A percentile compares a stretch with the other conserved stretches of the same genome.
Evolutionary conservation across 2,329 filamentous ascomycete species (phyloP).

Genomic region (Gliomastix tumulicola): DNA sequence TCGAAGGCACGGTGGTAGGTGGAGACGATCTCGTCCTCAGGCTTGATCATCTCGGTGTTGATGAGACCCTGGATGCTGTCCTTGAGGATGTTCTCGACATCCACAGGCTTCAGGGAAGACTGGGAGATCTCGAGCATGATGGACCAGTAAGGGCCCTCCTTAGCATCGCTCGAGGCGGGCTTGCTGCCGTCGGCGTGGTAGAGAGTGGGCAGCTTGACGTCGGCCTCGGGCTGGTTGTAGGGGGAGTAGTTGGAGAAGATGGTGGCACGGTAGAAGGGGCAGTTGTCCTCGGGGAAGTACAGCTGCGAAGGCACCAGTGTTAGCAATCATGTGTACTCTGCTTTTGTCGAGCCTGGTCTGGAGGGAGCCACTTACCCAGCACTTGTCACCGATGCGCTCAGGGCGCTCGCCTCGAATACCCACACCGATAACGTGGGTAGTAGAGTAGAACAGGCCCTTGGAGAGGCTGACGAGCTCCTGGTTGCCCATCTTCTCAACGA

Average conservation of each 20-base stretch:
- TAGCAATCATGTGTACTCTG: too few relatives aligned
- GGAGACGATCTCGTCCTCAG: slow-evolving; percentile 90
- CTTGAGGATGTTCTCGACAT: slow-evolving; percentile 74
- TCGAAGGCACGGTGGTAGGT: slow-evolving; percentile 98
- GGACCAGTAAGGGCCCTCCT: slow-evolving; percentile 97
- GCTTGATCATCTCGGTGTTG: slow-evolving; percentile 94
- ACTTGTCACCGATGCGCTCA: slow-evolving; percentile 97
- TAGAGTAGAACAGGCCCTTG: slow-evolving; percentile 94
- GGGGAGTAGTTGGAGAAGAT: slow-evolving; percentile 99
- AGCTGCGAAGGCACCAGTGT: too few relatives aligned
- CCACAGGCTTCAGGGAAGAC: slow-evolving; percentile 89
- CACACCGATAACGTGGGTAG: slow-evolving; percentile 94
- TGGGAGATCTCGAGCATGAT: slow-evolving; percentile 99
- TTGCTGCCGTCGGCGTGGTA: slow-evolving; percentile 82
- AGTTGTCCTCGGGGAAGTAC: slow-evolving; percentile 99
- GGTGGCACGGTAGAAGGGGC: slow-evolving; percentile 97
- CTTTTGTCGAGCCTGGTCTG: too few relatives aligned
- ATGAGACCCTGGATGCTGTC: slow-evolving; percentile 94
- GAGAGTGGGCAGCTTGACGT: slow-evolving; percentile 78
- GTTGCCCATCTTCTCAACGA: slow-evolving; percentile 83
- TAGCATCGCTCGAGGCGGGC: slow-evolving; percentile 61
- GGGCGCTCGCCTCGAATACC: slow-evolving; percentile 87
- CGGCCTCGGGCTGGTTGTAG: slow-evolving; percentile 85
- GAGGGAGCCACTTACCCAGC: slow-evolving; percentile 61
- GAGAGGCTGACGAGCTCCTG: slow-evolving; percentile 73